phyloP scores from a whole-genome alignment of 179 eudicot species.

The Carnegiea gigantea region DNA sequence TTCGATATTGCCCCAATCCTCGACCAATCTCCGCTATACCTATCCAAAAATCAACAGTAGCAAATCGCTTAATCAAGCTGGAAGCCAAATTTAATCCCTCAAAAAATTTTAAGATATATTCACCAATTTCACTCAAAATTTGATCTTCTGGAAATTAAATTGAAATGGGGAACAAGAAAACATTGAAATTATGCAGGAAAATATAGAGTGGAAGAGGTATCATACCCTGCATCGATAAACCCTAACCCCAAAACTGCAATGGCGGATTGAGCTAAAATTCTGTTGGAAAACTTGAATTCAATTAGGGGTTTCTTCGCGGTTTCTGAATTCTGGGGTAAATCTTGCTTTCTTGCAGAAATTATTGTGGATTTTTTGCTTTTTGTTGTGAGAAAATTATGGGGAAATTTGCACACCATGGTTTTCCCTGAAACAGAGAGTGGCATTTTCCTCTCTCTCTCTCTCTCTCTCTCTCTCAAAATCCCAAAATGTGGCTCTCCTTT shows the following conservation, averaged over 20 bases:
- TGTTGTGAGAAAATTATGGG: slow-evolving; percentile 12
- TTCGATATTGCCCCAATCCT: slow-evolving; percentile 79
- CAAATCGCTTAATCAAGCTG: background rate
- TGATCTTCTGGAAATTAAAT: no score
- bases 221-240: slow-evolving; percentile 77
- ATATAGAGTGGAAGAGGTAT: background rate
- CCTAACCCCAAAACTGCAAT: slow-evolving; percentile 61
- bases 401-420: background rate
- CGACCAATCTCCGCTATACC: slow-evolving; percentile 99
- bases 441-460: background rate
- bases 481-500: background rate
- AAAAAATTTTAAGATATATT: no score
- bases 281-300: slow-evolving; percentile 28
- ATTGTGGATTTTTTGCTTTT: slow-evolving; percentile 23
- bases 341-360: slow-evolving; percentile 35
- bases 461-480: background rate
- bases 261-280: slow-evolving; percentile 50
- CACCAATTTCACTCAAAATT: no score
- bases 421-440: background rate
- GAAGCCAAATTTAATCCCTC: background rate
- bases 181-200: no score
- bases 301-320: slow-evolving; percentile 16
- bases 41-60: slow-evolving; percentile 12
- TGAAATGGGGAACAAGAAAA: no score
- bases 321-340: slow-evolving; percentile 28